These are phyloP conservation scores for Polytolypa hystricis DNA, from an alignment of 2,329 filamentous ascomycete genomes.

Conservation along the genomic window DNA sequence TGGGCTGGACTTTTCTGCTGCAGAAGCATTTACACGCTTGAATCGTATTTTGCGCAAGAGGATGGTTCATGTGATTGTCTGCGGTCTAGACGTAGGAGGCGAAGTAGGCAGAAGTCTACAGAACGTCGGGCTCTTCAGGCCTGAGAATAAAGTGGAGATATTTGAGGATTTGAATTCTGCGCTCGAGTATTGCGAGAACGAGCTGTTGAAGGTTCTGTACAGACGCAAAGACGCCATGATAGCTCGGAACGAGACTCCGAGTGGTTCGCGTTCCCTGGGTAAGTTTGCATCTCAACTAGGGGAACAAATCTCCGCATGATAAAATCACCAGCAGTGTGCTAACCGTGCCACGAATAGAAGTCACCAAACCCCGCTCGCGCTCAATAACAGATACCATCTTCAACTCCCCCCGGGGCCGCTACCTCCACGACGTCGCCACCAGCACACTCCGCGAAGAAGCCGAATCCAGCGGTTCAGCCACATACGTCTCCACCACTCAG, in stretches of 20 bases:
- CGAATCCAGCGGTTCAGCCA: constrained; percentile 24
- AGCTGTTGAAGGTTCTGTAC: constrained; percentile 73
- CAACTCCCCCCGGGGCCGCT: constrained; percentile 69
- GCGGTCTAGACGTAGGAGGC: constrained; percentile 65
- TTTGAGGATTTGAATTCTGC: constrained; percentile 88
- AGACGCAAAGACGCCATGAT: constrained; percentile 48
- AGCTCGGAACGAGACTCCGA: constrained; percentile 9
- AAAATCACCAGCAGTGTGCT: too few species aligned
- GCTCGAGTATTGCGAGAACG: constrained; percentile 88
- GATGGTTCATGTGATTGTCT: constrained; percentile 69
- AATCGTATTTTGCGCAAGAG: constrained; percentile 70
- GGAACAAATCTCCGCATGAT: too few species aligned
- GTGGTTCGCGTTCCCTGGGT: constrained; percentile 5
- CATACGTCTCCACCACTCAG: constrained; percentile 39
- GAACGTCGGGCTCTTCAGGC: constrained; percentile 70
- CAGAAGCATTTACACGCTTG: constrained; percentile 87
- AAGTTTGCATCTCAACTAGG: too few species aligned
- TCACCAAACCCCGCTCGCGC: neutral
- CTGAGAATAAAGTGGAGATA: constrained; percentile 63
- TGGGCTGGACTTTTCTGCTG: constrained; percentile 90
- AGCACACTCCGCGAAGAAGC: constrained; percentile 57
- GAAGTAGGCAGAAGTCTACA: constrained; percentile 67
- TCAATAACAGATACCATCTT: constrained; percentile 39
- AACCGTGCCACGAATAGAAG: too few species aligned
- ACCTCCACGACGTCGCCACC: constrained; percentile 67